Evolutionary conservation across 2,329 filamentous ascomycete species (phyloP), one percentile per base, ranked within the genome.

Genomic region (Ascochyta viciae-villosae): DNA sequence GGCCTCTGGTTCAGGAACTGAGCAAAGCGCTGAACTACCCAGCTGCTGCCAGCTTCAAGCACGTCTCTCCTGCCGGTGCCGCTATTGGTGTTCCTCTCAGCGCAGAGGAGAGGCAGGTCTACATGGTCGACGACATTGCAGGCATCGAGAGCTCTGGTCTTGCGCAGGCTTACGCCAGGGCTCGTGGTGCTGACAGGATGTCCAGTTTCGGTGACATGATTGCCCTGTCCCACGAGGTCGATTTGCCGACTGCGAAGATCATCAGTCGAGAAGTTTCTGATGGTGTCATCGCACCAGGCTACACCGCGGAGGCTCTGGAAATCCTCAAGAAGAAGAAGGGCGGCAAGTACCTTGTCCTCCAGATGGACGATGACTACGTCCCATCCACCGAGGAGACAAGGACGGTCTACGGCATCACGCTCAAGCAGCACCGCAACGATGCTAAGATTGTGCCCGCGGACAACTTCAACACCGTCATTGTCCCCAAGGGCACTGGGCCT

Each of bases 311-410:
- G 62, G 95, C 95, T 16, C 85, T 98, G 16, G 91, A 90, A 71
- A 92, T 99, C 60, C 86, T 99, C 62, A 90, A 87, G 79, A 97
- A 96, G 87, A 99, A 99, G 86, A 99, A 99, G 85, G 93, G 89
- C 50, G 95, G 95, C 73, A 96, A 92, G 77, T 99, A 98, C 82
- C 87, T 98, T 42, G 90, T 98, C 42, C 88, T 98, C 38, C 88
- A 98, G 80, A 97, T 99, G 81, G 92, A 99, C 74, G 87, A 90
- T 48, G 86, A 89, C 66, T 98, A 93, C 79, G 85, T 85, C 62
- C 94, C 95, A n/a, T 76, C 83, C 12, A 63, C 78, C 6, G 84
- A 87, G 67, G 95, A 99, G 82, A 87, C 87, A 48, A 87, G 95
- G 66, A 95, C 90, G 22, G 89, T 98, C 54, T 98, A 94, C 77